A percentile compares a stretch with the other conserved stretches of the same genome.
Evolutionary conservation across 2,329 filamentous ascomycete species (phyloP).

Genomic region (Colletotrichum limetticola): DNA sequence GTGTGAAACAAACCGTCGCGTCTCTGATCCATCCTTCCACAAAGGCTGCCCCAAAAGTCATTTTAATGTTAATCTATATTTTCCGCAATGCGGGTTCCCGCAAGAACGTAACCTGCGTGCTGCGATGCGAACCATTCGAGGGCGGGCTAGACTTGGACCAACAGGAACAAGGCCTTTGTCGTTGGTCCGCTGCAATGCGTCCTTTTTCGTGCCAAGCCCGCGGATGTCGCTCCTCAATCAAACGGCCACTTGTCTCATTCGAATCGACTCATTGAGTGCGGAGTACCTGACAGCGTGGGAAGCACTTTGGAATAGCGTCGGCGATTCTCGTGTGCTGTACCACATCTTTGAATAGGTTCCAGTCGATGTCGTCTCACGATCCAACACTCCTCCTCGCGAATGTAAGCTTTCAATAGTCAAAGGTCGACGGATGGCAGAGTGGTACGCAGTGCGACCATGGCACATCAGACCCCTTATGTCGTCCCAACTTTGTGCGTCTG

Average conservation of each 20-base stretch:
- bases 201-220: slow-evolving; percentile 2
- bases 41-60: slow-evolving; percentile 21
- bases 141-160: not conserved
- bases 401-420: not conserved
- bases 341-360: not conserved
- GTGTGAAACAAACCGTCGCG: slow-evolving; percentile 31
- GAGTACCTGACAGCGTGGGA: too few relatives aligned
- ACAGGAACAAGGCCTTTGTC: slow-evolving; percentile 10
- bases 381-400: not conserved
- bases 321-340: not conserved
- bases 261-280: too few relatives aligned
- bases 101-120: not conserved
- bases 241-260: not conserved
- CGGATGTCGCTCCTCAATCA: not conserved
- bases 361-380: not conserved
- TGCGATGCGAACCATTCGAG: slow-evolving; percentile 8
- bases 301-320: not conserved
- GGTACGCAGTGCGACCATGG: not conserved
- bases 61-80: slow-evolving; percentile 20
- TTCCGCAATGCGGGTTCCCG: slow-evolving; percentile 16
- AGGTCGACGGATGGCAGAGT: not conserved
- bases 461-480: not conserved
- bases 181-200: not conserved
- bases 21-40: slow-evolving; percentile 10
- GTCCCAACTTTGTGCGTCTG: slow-evolving; percentile 29